A percentile compares a stretch with the other conserved stretches of the same genome.
phyloP scores from a whole-genome alignment of 2,329 filamentous ascomycete genomes.

The Trichoderma citrinoviride region DNA sequence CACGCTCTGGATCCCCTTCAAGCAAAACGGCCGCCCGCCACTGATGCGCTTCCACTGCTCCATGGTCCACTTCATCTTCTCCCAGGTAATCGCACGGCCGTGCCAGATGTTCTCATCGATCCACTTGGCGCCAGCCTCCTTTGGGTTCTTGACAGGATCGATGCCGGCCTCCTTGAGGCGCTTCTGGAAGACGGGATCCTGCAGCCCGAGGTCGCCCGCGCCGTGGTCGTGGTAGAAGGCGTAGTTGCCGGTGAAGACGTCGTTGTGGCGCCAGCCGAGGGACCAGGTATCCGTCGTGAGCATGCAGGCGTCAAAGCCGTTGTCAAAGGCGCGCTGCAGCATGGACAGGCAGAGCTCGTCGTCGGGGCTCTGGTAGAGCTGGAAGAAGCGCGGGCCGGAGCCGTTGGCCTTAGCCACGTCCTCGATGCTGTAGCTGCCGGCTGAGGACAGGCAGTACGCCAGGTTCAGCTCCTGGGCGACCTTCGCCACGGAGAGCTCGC shows the following conservation, averaged over 20 bases:
- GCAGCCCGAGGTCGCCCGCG: conserved; percentile 53
- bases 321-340: conserved; percentile 58
- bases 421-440: conserved; percentile 61
- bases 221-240: conserved; percentile 60
- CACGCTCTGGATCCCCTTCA: conserved; percentile 63
- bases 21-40: conserved; percentile 55
- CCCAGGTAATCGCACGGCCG: conserved; percentile 60
- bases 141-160: conserved; percentile 42
- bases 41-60: conserved; percentile 58
- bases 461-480: conserved; percentile 59
- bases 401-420: conserved; percentile 60
- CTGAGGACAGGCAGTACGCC: conserved; percentile 67
- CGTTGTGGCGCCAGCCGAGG: conserved; percentile 65
- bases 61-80: conserved; percentile 60
- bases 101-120: conserved; percentile 61
- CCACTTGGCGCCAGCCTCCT: conserved; percentile 58
- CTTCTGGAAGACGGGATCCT: conserved; percentile 58
- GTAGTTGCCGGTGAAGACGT: conserved; percentile 61
- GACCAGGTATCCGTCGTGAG: conserved; percentile 71
- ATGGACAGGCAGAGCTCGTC: conserved; percentile 64
- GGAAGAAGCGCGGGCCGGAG: conserved; percentile 63
- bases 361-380: conserved; percentile 70
- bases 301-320: conserved; percentile 63
- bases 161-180: conserved; percentile 51
- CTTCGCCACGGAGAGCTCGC: conserved; percentile 60